These are phyloP conservation scores for Penicillium coffeae DNA, from an alignment of 495 filamentous ascomycete species.

Conservation along the genomic window DNA sequence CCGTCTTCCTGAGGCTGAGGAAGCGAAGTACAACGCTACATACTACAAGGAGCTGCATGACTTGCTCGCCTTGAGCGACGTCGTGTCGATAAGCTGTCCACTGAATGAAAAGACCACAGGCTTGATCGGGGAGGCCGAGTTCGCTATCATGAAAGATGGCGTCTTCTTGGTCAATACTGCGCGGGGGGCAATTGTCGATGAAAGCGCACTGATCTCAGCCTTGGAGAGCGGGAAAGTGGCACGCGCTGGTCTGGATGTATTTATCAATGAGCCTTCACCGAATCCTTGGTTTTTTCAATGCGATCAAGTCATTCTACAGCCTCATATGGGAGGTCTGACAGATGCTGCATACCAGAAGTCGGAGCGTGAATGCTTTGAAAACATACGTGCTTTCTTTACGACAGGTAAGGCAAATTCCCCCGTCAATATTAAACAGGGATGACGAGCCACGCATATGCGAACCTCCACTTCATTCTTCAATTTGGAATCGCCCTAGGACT, in stretches of 20 bases:
- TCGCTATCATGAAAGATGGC: slow-evolving; percentile 58
- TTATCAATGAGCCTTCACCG: slow-evolving; percentile 53
- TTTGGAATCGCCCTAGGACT: too few species aligned
- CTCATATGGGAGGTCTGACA: slow-evolving; percentile 28
- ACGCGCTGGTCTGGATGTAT: slow-evolving; percentile 55
- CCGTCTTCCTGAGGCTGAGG: slow-evolving; percentile 37
- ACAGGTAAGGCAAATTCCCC: slow-evolving; percentile 15
- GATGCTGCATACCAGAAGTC: slow-evolving; percentile 30
- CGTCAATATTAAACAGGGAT: not conserved
- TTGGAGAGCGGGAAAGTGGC: slow-evolving; percentile 49
- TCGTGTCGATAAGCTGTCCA: slow-evolving; percentile 61
- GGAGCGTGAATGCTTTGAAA: slow-evolving; percentile 38
- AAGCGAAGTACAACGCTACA: slow-evolving; percentile 7
- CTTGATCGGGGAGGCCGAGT: slow-evolving; percentile 47
- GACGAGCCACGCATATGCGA: not conserved
- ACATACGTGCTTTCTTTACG: slow-evolving; percentile 30
- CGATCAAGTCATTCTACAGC: slow-evolving; percentile 19
- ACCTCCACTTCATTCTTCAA: too few species aligned
- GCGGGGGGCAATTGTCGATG: slow-evolving; percentile 58
- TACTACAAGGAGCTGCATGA: slow-evolving; percentile 16
- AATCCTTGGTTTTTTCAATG: slow-evolving; percentile 25
- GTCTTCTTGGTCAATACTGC: slow-evolving; percentile 61
- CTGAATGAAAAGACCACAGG: slow-evolving; percentile 47
- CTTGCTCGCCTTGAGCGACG: slow-evolving; percentile 53
- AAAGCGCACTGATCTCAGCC: slow-evolving; percentile 49